phyloP scores from a whole-genome alignment of 208 protist species.

The Eutreptiella sp. region DNA sequence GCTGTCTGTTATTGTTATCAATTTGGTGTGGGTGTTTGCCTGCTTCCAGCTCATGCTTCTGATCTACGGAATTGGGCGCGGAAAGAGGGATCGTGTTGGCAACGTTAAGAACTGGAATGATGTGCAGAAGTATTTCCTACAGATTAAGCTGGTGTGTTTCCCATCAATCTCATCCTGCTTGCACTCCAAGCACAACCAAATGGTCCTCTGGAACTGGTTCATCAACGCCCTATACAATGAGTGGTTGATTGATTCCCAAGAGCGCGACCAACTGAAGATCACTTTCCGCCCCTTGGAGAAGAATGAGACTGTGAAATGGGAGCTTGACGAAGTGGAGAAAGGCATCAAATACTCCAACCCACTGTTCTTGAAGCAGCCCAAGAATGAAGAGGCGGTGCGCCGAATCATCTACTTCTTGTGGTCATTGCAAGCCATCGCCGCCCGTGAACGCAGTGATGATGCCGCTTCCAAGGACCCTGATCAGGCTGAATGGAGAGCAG shows the following conservation, averaged over 20 bases:
- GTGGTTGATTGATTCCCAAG: conserved; percentile 4
- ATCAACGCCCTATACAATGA: conserved; percentile 11
- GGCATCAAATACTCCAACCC: neutral
- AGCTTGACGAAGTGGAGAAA: too few relatives aligned
- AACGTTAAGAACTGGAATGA: conserved; percentile 27
- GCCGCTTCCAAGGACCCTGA: neutral
- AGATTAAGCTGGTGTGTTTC: neutral
- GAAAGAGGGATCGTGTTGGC: conserved; percentile 9
- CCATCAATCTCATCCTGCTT: conserved; percentile 2
- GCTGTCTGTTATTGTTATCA: conserved; percentile 9
- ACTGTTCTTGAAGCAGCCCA: conserved; percentile 13
- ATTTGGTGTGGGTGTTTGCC: conserved; percentile 13
- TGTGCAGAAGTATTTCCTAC: conserved; percentile 1
- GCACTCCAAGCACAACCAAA: neutral
- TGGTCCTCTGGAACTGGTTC: conserved; percentile 11
- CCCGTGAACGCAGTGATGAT: neutral
- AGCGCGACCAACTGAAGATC: conserved; percentile 7
- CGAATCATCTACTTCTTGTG: conserved; percentile 28
- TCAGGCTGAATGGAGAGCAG: conserved; percentile 22
- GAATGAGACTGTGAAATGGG: too few relatives aligned
- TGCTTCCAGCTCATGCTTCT: conserved; percentile 23
- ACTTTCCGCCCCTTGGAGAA: too few relatives aligned
- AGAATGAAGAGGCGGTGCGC: conserved; percentile 7
- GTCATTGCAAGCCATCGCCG: neutral
- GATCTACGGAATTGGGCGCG: conserved; percentile 12